Conservation (phyloP, 1,139 yeast genomes). For the Hansenula lynferdii region DNA sequence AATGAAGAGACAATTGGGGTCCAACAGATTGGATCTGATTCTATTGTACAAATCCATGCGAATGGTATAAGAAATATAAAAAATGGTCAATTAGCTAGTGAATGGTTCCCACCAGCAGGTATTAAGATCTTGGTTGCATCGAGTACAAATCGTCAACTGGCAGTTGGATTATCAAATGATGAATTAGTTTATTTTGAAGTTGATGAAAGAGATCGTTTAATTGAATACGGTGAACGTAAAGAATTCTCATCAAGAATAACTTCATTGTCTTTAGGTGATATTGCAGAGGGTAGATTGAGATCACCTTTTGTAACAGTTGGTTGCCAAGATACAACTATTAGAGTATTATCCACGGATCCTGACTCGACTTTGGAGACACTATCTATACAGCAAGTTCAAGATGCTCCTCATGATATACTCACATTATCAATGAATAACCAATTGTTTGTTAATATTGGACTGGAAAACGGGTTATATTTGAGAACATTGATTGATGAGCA, state of each 20-base stretch:
- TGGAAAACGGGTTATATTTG: constrained; percentile 77
- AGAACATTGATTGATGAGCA: constrained; percentile 51
- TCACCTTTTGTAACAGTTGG: constrained; percentile 66
- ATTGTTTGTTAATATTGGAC: constrained; percentile 64
- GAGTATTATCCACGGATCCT: constrained; percentile 61
- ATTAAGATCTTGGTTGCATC: constrained; percentile 56
- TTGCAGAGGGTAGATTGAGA: constrained; percentile 41
- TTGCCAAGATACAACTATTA: constrained; percentile 64
- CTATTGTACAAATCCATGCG: constrained; percentile 69
- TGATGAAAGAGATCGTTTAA: constrained; percentile 58
- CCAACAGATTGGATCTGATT: constrained; percentile 59
- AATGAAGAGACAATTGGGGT: constrained; percentile 63
- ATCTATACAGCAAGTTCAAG: constrained; percentile 63
- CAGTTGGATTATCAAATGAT: constrained; percentile 64
- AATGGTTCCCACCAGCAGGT: constrained; percentile 88
- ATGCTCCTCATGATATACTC: constrained; percentile 44
- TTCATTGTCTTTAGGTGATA: constrained; percentile 52
- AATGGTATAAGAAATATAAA: constrained; percentile 69
- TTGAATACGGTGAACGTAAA: constrained; percentile 63
- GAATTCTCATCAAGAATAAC: constrained; percentile 52
- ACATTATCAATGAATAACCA: constrained; percentile 21
- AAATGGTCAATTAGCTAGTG: constrained; percentile 25
- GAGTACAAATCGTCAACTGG: constrained; percentile 63
- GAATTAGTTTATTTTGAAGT: constrained; percentile 83
- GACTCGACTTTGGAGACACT: constrained; percentile 59